phyloP scores from a whole-genome alignment of 306 rosid genomes.

The Styphnolobium japonicum region DNA sequence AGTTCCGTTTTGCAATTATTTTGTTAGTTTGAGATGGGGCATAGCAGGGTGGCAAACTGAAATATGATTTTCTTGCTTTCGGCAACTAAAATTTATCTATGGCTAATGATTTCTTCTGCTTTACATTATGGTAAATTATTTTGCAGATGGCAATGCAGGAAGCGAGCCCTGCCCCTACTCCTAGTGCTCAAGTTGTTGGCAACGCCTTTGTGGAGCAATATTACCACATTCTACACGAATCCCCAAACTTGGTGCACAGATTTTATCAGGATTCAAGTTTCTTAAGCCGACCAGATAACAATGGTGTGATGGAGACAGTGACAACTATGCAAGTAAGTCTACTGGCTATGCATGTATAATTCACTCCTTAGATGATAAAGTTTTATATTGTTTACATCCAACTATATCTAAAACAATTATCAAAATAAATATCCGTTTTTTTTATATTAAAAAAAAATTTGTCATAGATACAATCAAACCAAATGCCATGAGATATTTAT shows the following conservation, averaged over 20 bases:
- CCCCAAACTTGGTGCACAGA: conserved; percentile 81
- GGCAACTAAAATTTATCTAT: background rate
- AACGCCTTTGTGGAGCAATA: conserved; percentile 96
- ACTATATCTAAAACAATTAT: background rate
- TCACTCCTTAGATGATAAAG: background rate
- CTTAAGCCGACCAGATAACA: conserved; percentile 69
- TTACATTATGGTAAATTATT: conserved; percentile 3
- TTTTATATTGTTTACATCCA: background rate
- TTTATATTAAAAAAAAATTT: background rate
- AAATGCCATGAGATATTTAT: background rate
- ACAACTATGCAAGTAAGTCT: conserved; percentile 64
- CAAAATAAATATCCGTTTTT: background rate
- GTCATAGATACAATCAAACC: background rate
- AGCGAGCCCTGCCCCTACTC: conserved; percentile 64
- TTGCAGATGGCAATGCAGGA: conserved; percentile 88
- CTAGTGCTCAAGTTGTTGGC: conserved; percentile 89
- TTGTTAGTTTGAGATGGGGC: background rate
- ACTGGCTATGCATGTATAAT: conserved; percentile 10
- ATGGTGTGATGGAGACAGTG: conserved; percentile 77
- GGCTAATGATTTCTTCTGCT: background rate
- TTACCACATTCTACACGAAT: conserved; percentile 88
- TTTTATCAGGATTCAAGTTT: conserved; percentile 90
- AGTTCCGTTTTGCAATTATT: background rate
- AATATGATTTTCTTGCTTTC: background rate
- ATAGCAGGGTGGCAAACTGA: background rate